Conservation (phyloP, 306 rosid genomes). For the Senna siamea region DNA sequence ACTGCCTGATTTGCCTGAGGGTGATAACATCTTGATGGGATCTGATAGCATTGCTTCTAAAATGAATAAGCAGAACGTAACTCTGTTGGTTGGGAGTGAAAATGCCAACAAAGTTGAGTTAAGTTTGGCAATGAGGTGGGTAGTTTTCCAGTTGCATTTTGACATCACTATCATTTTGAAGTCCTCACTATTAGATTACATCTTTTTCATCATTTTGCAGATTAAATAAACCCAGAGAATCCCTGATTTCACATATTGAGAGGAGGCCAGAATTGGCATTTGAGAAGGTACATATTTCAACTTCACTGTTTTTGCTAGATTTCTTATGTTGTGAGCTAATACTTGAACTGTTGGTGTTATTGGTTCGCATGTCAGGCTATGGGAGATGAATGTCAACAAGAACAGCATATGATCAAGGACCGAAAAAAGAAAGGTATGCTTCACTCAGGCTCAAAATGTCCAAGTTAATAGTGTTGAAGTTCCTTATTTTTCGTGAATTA, state of each 20-base stretch:
- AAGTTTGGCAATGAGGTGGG: slow-evolving; percentile 58
- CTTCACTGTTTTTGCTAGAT: background rate
- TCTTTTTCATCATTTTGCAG: slow-evolving; percentile 34
- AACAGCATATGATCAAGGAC: slow-evolving; percentile 41
- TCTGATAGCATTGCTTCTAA: slow-evolving; percentile 39
- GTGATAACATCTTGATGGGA: slow-evolving; percentile 16
- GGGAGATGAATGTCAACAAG: slow-evolving; percentile 37
- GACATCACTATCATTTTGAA: slow-evolving; percentile 4
- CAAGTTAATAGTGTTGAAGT: slow-evolving; percentile 4
- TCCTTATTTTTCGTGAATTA: background rate
- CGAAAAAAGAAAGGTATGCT: slow-evolving; percentile 49
- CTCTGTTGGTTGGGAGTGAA: slow-evolving; percentile 39
- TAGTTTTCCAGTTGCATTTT: slow-evolving; percentile 22
- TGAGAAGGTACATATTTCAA: slow-evolving; percentile 44
- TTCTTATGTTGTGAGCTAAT: slow-evolving; percentile 8
- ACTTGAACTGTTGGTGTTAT: slow-evolving; percentile 21
- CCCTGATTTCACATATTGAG: slow-evolving; percentile 39
- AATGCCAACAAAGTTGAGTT: slow-evolving; percentile 38
- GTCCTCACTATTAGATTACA: slow-evolving; percentile 4
- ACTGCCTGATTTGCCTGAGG: slow-evolving; percentile 30
- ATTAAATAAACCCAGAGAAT: slow-evolving; percentile 41
- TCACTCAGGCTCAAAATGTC: slow-evolving; percentile 27
- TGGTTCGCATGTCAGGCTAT: slow-evolving; percentile 42
- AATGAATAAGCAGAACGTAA: slow-evolving; percentile 20
- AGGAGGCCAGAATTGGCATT: slow-evolving; percentile 41